Evolutionary conservation across 495 filamentous ascomycete species (phyloP).

Genomic region (Trichoderma gamsii): DNA sequence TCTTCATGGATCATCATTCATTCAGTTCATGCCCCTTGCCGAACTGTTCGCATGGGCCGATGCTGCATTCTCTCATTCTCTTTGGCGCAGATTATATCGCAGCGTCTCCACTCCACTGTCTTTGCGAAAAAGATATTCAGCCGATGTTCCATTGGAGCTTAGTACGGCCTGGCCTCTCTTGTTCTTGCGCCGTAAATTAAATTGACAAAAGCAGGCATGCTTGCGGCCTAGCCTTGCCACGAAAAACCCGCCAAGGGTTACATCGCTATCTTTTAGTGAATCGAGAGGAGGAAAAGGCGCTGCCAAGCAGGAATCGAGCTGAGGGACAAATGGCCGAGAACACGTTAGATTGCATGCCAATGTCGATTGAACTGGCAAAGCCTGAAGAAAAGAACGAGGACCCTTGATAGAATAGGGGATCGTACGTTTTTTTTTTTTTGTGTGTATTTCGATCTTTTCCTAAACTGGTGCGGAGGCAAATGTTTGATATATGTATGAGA

Average conservation of each 20-base stretch:
- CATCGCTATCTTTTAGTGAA: background rate
- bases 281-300: background rate
- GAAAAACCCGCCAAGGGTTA: too few relatives aligned
- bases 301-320: too few relatives aligned
- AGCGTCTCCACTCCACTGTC: background rate
- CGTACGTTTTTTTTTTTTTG: background rate
- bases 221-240: too few relatives aligned
- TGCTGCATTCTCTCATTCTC: background rate
- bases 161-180: background rate
- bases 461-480: slow-evolving; percentile 3
- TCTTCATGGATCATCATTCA: background rate
- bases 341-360: too few relatives aligned
- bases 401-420: background rate
- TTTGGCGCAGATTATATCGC: background rate
- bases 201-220: too few relatives aligned
- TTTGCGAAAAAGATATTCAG: background rate
- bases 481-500: slow-evolving; percentile 14
- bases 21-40: background rate
- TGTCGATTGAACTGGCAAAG: too few relatives aligned
- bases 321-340: too few relatives aligned
- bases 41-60: background rate
- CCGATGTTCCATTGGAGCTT: background rate
- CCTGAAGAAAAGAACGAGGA: background rate
- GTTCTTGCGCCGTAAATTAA: too few relatives aligned
- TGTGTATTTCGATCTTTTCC: background rate